A percentile compares a stretch with the other conserved stretches of the same genome.
These are phyloP conservation scores for Colletotrichum liaoningense DNA, from an alignment of 2,329 filamentous ascomycete genomes.

Conservation along the genomic window DNA sequence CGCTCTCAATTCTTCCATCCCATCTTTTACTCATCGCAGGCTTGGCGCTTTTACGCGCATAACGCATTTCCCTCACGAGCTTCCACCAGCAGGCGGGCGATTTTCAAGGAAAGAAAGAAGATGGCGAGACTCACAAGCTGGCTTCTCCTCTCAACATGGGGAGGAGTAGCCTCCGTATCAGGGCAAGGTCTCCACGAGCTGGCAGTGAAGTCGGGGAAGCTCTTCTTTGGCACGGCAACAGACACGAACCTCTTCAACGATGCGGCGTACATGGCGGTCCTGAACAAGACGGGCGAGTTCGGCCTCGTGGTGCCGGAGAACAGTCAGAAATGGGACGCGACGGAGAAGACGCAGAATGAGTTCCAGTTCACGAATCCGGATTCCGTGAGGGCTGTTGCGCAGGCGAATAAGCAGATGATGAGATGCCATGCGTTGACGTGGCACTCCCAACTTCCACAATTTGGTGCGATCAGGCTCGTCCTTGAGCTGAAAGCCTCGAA, in stretches of 20 bases:
- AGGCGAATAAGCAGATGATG: constrained; percentile 55
- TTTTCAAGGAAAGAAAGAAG: not conserved
- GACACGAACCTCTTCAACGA: constrained; percentile 62
- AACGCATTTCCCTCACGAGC: not conserved
- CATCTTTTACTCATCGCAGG: not conserved
- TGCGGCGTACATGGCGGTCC: constrained; percentile 62
- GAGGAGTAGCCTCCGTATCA: constrained; percentile 1
- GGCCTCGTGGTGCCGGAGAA: constrained; percentile 72
- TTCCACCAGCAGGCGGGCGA: not conserved
- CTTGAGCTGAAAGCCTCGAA: constrained; percentile 53
- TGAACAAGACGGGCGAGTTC: constrained; percentile 66
- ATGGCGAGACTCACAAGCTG: not conserved
- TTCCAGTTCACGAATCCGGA: constrained; percentile 72
- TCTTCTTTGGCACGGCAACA: constrained; percentile 73
- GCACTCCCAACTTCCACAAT: constrained; percentile 70
- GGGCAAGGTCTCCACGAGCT: constrained; percentile 56
- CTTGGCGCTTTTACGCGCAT: not conserved
- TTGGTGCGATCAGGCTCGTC: not conserved
- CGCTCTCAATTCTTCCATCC: not conserved
- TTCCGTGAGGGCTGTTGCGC: constrained; percentile 55
- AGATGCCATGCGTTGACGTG: constrained; percentile 75
- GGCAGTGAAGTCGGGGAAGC: constrained; percentile 62
- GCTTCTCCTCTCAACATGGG: not conserved
- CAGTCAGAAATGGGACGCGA: constrained; percentile 69
- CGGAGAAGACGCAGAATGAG: constrained; percentile 64